Base-by-base conservation (phyloP, 257 asterid genomes). In the Hygrophila difformis region DNA sequence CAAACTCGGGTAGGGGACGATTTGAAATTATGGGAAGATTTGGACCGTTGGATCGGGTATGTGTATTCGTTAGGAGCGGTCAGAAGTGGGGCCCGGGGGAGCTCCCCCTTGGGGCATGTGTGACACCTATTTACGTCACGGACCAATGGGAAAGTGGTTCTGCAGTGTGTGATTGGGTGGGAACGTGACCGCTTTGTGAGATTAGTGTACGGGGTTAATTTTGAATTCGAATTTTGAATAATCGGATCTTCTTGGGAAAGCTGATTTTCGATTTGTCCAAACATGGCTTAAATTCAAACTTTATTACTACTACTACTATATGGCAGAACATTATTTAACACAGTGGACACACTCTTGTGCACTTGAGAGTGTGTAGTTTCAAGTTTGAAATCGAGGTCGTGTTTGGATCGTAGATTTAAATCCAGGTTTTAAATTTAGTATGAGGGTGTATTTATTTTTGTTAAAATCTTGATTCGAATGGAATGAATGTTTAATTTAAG, bases 31-130 rank as follows among this genome's bases (percentile, higher is more conserved):
- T 0, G 50, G 56, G 49, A 28, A 9, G 50, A 71, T 77, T 78
- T 31, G 51, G 61, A 20, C 83, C 93, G 94, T 80, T 22, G 24
- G 73, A 69, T 76, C 11, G 0, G 12, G 24, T 20, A 49, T 29
- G 53, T 64, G 75, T 74, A 69, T 72, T 55, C 87, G 84, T 79
- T 76, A 28, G 88, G 84, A 70, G 80, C 80, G 85, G 79, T 51
- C 78, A 55, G 42, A 11, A 8, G 31, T 67, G 88, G 86, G 63
- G 20, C 74, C 84, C 81, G 39, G 44, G 1, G 46, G 61, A 63
- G 67, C 68, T 58, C 13, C 23, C 21, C 12, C 63, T 21, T 70
- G 70, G 53, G 70, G 60, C 64, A 52, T 43, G 48, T 18, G 0
- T 60, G 18, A 49, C 49, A 1, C 0, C 8, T 0, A 0, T 1